Evolutionary conservation across 2,329 filamentous ascomycete species (phyloP).

Genomic region (Claviceps pazoutovae): DNA sequence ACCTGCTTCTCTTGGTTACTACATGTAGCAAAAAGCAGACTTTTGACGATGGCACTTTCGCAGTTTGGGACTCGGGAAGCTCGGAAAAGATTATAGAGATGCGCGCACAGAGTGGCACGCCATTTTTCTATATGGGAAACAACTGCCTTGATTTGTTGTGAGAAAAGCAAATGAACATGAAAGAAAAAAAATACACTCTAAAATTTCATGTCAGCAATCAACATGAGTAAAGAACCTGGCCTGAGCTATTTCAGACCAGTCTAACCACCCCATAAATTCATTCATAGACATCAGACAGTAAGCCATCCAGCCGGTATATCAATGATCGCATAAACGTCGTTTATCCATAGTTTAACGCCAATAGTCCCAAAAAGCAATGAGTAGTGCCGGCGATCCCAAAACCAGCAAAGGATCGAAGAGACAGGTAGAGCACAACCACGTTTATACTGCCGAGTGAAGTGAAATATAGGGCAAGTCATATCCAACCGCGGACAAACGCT

Average conservation of each 20-base stretch:
- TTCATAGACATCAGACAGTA: constrained; percentile 1
- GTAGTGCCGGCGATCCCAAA: not conserved
- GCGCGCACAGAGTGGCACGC: too few species aligned
- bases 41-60: too few species aligned
- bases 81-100: too few species aligned
- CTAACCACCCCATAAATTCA: not conserved
- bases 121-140: too few species aligned
- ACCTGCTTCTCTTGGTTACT: too few species aligned
- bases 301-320: not conserved
- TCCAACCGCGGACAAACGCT: not conserved
- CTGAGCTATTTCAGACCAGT: not conserved
- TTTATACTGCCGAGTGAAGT: not conserved
- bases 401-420: not conserved
- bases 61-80: too few species aligned
- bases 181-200: not conserved
- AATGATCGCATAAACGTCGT: constrained; percentile 1
- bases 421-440: not conserved
- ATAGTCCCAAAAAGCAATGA: not conserved
- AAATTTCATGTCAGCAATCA: not conserved
- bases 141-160: not conserved
- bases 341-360: constrained; percentile 4
- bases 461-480: not conserved
- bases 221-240: not conserved
- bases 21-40: too few species aligned
- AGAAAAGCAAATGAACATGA: not conserved